phyloP scores from a whole-genome alignment of 192 early-diverging fungal species.

The Podochytrium sp. region DNA sequence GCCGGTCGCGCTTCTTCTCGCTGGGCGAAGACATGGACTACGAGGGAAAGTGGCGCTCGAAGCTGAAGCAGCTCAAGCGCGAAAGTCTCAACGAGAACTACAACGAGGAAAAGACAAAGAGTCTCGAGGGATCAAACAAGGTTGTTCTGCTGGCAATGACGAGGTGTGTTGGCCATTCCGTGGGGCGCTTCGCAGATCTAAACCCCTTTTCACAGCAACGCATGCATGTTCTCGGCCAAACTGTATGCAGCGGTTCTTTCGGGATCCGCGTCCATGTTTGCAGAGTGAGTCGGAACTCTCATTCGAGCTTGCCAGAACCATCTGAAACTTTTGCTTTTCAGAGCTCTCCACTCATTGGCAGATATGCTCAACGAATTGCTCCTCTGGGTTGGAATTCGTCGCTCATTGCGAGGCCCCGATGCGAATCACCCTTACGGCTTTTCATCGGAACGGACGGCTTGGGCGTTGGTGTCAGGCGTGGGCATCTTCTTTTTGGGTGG shows the following conservation, averaged over 20 bases:
- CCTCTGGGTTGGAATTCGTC: slow-evolving; percentile 39
- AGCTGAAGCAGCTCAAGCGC: slow-evolving; percentile 36
- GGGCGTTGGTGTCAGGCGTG: slow-evolving; percentile 58
- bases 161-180: slow-evolving; percentile 10
- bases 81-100: slow-evolving; percentile 18
- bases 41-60: slow-evolving; percentile 39
- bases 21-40: slow-evolving; percentile 23
- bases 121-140: slow-evolving; percentile 56
- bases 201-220: slow-evolving; percentile 36
- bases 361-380: slow-evolving; percentile 38
- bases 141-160: slow-evolving; percentile 56
- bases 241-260: slow-evolving; percentile 52
- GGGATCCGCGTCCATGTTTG: slow-evolving; percentile 64
- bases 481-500: slow-evolving; percentile 63
- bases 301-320: neutral
- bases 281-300: slow-evolving; percentile 41
- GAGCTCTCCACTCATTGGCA: slow-evolving; percentile 52
- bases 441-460: slow-evolving; percentile 56
- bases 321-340: slow-evolving; percentile 27
- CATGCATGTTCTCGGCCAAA: slow-evolving; percentile 52
- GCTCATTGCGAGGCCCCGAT: slow-evolving; percentile 52
- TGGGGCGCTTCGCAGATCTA: neutral
- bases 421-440: slow-evolving; percentile 62
- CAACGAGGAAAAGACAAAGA: slow-evolving; percentile 35
- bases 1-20: slow-evolving; percentile 12